Evolutionary conservation across 345 rosid genomes (phyloP), one percentile per base, ranked within the genome.

Genomic region (Populus tremula): DNA sequence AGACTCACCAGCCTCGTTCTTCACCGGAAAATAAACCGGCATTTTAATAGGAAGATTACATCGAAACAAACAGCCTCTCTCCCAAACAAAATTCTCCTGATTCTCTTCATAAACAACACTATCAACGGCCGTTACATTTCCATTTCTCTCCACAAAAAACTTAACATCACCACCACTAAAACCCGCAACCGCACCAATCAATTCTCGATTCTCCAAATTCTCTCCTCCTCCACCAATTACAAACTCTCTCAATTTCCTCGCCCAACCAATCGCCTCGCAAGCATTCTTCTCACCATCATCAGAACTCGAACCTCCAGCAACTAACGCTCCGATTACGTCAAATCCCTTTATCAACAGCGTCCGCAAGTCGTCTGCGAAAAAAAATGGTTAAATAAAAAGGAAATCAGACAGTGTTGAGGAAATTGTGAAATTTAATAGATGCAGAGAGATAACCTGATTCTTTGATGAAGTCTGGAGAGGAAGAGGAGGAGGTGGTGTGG

Each of bases 21-120:
- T 87, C 62, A 83, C 82, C 0, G 91, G 93, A 68, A 85, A 83
- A 84, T 84, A 93, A 67, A 90, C 79, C 0, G 97, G 98, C 73
- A 93, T 71, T 82, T 86, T 89, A 43, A 95, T 80, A 0, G 96
- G 91, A 75, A 93, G 90, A 82, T 86, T 84, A 79, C 97, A 95
- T 39, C 88, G 94, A 77, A 95, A 84, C 70, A 95, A 86, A 80
- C 99, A 95, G 67, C 96, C 97, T 29, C 65, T 91, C 83, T 89
- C 98, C 98, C 98, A 95, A 20, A 93, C 65, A 83, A 75, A 90
- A 70, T 87, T 83, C 66, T 84, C 91, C n/a, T 91, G 88, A 63
- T 84, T 83, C 61, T 86, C 90, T 81, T 87, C 96, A 8, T 91
- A 90, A 35, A 87, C 81, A 77, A 89, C 91, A 27, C 88, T 85